A percentile compares a stretch with the other conserved stretches of the same genome.
phyloP scores from a whole-genome alignment of 768 basidiomycete genomes.

The Cystofilobasidium ferigula region DNA sequence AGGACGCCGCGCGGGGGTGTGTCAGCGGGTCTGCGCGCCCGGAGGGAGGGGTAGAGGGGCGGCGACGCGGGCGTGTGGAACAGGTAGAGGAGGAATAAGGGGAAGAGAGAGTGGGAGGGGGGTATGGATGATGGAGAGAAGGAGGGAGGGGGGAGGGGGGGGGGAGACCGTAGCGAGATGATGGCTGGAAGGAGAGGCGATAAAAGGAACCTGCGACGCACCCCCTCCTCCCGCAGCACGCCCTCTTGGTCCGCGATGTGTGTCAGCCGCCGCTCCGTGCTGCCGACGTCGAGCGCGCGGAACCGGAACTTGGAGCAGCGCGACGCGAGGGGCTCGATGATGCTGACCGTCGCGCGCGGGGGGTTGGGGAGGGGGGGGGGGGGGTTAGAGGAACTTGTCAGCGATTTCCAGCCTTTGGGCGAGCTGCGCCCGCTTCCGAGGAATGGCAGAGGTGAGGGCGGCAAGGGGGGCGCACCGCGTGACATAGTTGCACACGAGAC shows the following conservation, averaged over 20 bases:
- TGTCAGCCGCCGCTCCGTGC: constrained; percentile 61
- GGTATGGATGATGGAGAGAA: neutral
- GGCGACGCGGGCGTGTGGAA: no score
- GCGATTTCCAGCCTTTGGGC: no score
- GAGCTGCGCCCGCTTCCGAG: no score
- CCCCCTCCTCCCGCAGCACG: constrained; percentile 43
- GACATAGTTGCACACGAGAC: constrained; percentile 97
- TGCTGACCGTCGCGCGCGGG: constrained; percentile 46
- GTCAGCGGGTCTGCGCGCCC: constrained; percentile 41
- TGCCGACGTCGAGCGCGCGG: constrained; percentile 71
- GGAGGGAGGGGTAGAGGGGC: neutral
- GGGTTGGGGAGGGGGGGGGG: neutral
- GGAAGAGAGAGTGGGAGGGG: neutral
- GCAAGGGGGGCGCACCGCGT: constrained; percentile 55
- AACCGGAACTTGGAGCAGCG: constrained; percentile 98
- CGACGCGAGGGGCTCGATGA: constrained; percentile 96
- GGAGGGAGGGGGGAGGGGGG: neutral
- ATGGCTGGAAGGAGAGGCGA: no score
- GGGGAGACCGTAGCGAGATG: no score
- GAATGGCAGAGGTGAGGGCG: neutral
- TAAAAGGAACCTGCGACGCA: no score
- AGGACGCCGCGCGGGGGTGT: constrained; percentile 33
- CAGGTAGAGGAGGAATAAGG: no score
- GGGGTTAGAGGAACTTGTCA: neutral
- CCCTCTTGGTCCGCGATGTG: constrained; percentile 70